Evolutionary conservation across 768 basidiomycete genomes (phyloP), one percentile per base, ranked within the genome.

Genomic region (Boletus sensibilis): DNA sequence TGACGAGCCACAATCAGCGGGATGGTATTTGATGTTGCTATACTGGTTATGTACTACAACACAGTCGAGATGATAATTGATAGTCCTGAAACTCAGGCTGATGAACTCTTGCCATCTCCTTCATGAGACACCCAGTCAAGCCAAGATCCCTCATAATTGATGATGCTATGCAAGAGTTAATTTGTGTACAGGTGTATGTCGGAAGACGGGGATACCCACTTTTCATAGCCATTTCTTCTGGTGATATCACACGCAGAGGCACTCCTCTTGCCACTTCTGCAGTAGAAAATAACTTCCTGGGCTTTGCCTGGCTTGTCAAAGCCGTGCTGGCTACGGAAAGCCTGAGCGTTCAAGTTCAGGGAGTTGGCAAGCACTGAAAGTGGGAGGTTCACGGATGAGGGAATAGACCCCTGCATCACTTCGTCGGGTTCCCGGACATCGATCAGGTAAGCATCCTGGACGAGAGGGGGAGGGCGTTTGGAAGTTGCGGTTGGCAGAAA

Each of bases 351-450:
- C 38, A 90, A 69, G 61, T 83, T 78, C 27, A 98, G 71, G 16
- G 90, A 83, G 38, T 79, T 81, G 33, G 83, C 76, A 39, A 98
- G 80, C n/a, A 80, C 80, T 8, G 89, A 87, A 38, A 98, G 82
- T 5, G 95, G 94, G 20, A 98, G 72, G 71, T 94, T 92, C 66
- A 97, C 92, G 18, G 93, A 82, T 23, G 92, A 93, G 7, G 95
- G 95, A 59, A 98, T 96, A 69, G 88, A 88, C 13, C 95, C 95
- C 68, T 93, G 90, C 14, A 89, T 81, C 42, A 94, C 90, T 70
- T 97, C 95, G 61, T 92, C 85, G 1, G 88, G 90, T 70, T 97
- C 95, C 21, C 96, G 86, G n/a, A 98, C 95, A 64, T 96, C 94
- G 62, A 92, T 85, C 43, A 92, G 68, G 67, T 85, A 90, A 5